These are phyloP conservation scores for Andrographis paniculata DNA, from an alignment of 305 asterid genomes.

Conservation along the genomic window DNA sequence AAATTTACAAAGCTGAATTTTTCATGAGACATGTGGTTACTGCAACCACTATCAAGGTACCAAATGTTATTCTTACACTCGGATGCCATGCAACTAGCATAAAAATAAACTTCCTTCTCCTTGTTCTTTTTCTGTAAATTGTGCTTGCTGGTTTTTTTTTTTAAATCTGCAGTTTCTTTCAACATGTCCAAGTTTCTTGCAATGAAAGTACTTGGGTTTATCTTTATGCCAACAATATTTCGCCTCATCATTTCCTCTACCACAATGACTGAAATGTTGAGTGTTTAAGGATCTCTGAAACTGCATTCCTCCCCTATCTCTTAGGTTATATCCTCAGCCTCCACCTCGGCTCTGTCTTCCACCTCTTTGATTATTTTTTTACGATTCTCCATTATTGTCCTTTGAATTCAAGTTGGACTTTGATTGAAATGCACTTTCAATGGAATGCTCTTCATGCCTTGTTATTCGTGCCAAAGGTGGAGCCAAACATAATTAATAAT, in stretches of 20 bases:
- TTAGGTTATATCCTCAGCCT: neutral
- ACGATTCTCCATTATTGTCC: neutral
- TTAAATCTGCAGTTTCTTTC: slow-evolving; percentile 5
- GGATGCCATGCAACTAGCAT: neutral
- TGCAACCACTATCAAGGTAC: slow-evolving; percentile 7
- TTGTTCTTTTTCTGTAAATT: neutral
- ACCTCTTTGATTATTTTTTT: neutral
- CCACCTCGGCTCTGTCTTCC: neutral
- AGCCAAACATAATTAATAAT: too few species aligned
- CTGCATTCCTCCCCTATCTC: neutral
- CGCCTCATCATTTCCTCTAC: neutral
- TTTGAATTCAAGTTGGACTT: neutral
- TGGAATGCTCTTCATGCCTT: neutral
- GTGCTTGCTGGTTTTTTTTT: slow-evolving; percentile 1
- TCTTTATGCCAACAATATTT: slow-evolving; percentile 7
- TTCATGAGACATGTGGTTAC: slow-evolving; percentile 1
- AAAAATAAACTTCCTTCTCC: neutral
- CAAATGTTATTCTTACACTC: neutral
- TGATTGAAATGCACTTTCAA: slow-evolving; percentile 5
- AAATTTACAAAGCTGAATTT: neutral
- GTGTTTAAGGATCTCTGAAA: neutral
- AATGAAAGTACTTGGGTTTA: neutral
- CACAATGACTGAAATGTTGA: neutral
- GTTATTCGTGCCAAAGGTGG: neutral
- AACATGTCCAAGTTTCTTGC: slow-evolving; percentile 3